Base-by-base conservation (phyloP, 768 basidiomycete genomes). In the Termitomyces sp. region DNA sequence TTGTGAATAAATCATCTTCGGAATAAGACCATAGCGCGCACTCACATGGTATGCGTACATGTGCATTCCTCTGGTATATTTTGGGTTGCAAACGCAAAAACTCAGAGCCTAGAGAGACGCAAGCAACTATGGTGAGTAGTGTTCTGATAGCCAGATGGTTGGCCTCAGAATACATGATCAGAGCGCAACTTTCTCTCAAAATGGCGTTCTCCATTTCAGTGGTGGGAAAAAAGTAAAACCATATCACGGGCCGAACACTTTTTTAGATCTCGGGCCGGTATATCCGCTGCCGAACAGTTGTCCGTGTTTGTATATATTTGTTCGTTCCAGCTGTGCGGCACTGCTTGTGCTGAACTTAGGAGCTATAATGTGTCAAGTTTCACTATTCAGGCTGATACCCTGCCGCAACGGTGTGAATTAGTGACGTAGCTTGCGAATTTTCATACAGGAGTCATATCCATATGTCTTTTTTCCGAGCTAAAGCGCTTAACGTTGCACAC, bases 341-440 rank as follows among this genome's bases (percentile, higher is more conserved):
- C n/a, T n/a, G n/a, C n/a, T n/a, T n/a, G 18, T n/a, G 40, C 7
- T 40, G 18, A 40, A 40, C 18, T n/a, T n/a, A 6, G n/a, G n/a
- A n/a, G n/a, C n/a, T n/a, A n/a, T n/a, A n/a, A n/a, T 6, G 40
- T n/a, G 40, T n/a, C 2, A n/a, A 18, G 40, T 18, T 18, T 40
- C 8, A 8, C n/a, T n/a, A 9, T 18, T 40, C 40, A 8, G 4
- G 40, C n/a, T 18, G 36, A 5, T 1, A 38, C 2, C 16, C 16
- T 6, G 36, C 36, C 14, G 36, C 16, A 38, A 38, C 6, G 16
- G 54, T 32, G 26, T n/a, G 12, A 28, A 43, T 14, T 8, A n/a
- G 33, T 57, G 56, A 57, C 49, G 24, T 57, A 44, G 24, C 42
- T 51, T 57, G 56, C 16, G 56, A 57, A n/a, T n/a, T n/a, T 36